These are phyloP conservation scores for Gloeostereum incarnatum DNA, from an alignment of 768 basidiomycete genomes.

Conservation along the genomic window DNA sequence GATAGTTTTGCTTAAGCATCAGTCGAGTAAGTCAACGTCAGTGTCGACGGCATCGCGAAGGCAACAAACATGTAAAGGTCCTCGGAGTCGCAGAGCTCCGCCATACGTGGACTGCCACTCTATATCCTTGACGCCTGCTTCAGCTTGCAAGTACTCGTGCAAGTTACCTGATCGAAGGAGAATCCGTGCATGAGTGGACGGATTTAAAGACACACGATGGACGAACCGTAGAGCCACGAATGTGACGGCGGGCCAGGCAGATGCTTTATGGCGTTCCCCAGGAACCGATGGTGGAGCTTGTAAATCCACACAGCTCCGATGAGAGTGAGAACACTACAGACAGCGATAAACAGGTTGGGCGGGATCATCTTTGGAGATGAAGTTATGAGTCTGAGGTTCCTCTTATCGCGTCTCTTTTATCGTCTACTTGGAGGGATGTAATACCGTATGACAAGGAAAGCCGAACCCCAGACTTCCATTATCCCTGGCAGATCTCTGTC, in stretches of 20 bases:
- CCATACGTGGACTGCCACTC: conserved; percentile 7
- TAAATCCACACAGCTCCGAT: background rate
- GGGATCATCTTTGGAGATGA: no score
- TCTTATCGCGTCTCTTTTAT: no score
- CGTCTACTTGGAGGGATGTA: no score
- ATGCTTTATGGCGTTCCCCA: background rate
- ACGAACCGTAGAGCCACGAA: background rate
- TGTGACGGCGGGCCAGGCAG: background rate
- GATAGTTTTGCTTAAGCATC: conserved; percentile 13
- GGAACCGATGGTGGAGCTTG: background rate
- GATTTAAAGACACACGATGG: background rate
- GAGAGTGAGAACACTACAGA: no score
- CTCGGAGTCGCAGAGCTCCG: conserved; percentile 2
- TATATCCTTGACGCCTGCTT: conserved; percentile 6
- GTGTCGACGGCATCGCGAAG: background rate
- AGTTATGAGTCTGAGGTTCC: no score
- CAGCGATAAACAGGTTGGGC: no score
- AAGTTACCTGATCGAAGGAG: background rate
- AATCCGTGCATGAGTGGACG: background rate
- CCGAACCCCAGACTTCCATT: no score
- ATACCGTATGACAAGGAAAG: no score
- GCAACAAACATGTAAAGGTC: conserved; percentile 3
- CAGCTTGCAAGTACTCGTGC: conserved; percentile 2
- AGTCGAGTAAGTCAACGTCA: background rate
- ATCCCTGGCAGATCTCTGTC: no score